Conservation (phyloP, 2,329 filamentous ascomycete species). For the Chrysoporthe cubensis region DNA sequence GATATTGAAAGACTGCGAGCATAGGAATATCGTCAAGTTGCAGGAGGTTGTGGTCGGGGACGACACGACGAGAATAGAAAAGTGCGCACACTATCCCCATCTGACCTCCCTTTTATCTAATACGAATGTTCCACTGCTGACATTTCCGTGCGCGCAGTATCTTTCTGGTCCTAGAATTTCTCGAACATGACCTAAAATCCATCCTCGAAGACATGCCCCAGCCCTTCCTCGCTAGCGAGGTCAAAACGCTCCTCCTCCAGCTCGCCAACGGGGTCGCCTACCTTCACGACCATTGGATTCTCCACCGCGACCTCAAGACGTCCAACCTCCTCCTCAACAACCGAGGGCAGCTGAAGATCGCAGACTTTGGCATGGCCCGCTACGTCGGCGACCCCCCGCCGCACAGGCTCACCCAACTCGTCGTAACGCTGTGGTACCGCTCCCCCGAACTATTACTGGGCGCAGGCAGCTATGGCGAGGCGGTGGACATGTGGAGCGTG, state of each 20-base stretch:
- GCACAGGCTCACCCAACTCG: constrained; percentile 79
- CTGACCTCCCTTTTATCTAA: constrained; percentile 15
- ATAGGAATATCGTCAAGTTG: constrained; percentile 81
- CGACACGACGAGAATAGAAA: constrained; percentile 56
- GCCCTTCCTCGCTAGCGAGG: constrained; percentile 88
- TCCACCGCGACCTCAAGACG: constrained; percentile 92
- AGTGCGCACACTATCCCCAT: constrained; percentile 41
- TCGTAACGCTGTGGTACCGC: constrained; percentile 97
- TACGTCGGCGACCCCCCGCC: constrained; percentile 79
- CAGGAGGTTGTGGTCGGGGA: constrained; percentile 84
- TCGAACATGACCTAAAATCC: constrained; percentile 95
- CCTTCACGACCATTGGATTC: constrained; percentile 86
- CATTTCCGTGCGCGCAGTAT: constrained; percentile 58
- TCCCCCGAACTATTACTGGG: constrained; percentile 89
- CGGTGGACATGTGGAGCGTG: constrained; percentile 93
- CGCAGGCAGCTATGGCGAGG: constrained; percentile 70
- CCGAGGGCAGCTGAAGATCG: constrained; percentile 90
- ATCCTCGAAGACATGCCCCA: constrained; percentile 93
- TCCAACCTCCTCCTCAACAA: constrained; percentile 95
- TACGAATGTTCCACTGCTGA: constrained; percentile 35
- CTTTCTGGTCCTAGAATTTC: constrained; percentile 94
- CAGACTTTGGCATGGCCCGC: constrained; percentile 97
- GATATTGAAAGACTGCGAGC: constrained; percentile 78
- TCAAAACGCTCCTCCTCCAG: constrained; percentile 87
- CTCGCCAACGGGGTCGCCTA: constrained; percentile 80